phyloP scores from a whole-genome alignment of 208 protist genomes.

The Leishmania gerbilli region DNA sequence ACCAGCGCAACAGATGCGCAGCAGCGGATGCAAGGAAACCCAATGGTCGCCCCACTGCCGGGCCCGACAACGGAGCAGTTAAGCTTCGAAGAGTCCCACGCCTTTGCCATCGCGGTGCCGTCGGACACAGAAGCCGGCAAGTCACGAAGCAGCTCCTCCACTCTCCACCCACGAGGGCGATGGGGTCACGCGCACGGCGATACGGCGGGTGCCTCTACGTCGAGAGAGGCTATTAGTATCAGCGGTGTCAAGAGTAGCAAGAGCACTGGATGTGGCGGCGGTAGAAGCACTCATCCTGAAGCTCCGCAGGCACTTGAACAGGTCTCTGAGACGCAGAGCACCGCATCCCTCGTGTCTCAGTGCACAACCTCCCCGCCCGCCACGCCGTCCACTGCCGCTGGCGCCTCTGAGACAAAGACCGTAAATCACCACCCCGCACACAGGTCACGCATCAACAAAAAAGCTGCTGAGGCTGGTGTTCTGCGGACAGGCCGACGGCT shows the following conservation, averaged over 20 bases:
- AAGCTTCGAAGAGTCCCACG: neutral
- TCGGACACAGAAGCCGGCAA: conserved; percentile 1
- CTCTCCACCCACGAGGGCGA: neutral
- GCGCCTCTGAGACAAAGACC: neutral
- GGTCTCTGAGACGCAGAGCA: neutral
- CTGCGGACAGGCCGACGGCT: neutral
- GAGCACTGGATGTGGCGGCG: neutral
- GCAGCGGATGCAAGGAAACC: neutral
- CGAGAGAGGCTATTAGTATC: neutral
- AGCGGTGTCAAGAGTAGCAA: neutral
- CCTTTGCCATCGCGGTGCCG: neutral
- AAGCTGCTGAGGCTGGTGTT: neutral
- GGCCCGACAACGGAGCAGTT: neutral
- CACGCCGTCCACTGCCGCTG: neutral
- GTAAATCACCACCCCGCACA: neutral
- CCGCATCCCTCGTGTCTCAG: neutral
- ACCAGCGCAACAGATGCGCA: neutral
- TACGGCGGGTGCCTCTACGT: neutral
- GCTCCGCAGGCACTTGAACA: neutral
- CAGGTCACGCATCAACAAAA: neutral
- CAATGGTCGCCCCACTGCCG: neutral
- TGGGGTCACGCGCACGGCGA: neutral
- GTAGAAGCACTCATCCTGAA: neutral
- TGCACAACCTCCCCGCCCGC: neutral
- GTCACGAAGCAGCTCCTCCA: neutral